phyloP scores from a whole-genome alignment of 1,284 basidiomycete species.

The Irpex sp. region DNA sequence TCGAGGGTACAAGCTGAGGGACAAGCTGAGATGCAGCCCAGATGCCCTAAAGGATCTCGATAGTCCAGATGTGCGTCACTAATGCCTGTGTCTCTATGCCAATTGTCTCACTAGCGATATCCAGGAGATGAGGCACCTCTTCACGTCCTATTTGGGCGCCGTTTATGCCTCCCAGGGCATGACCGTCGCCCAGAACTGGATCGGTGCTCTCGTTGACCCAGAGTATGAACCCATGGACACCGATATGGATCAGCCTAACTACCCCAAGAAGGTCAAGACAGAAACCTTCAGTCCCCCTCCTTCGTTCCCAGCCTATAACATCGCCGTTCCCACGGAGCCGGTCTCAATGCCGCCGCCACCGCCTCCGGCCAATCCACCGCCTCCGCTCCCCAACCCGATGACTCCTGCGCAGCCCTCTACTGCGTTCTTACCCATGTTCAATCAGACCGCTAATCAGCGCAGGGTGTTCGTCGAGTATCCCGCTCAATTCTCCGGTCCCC shows the following conservation, averaged over 20 bases:
- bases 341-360: conserved; percentile 17
- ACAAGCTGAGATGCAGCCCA: conserved; percentile 54
- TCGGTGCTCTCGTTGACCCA: conserved; percentile 46
- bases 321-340: conserved; percentile 6
- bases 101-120: not conserved
- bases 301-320: not conserved
- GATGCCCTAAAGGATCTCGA: conserved; percentile 36
- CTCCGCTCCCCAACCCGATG: conserved; percentile 44
- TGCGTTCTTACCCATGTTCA: conserved; percentile 67
- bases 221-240: conserved; percentile 24
- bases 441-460: conserved; percentile 65
- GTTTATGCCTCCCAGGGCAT: conserved; percentile 55
- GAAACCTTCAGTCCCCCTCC: conserved; percentile 16
- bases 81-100: conserved; percentile 10
- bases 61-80: conserved; percentile 37
- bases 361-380: conserved; percentile 28
- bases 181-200: conserved; percentile 53
- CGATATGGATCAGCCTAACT: conserved; percentile 20
- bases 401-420: conserved; percentile 54
- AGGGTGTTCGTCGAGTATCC: conserved; percentile 57
- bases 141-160: conserved; percentile 66
- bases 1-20: conserved; percentile 48
- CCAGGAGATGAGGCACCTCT: conserved; percentile 57
- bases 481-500: conserved; percentile 54
- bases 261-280: conserved; percentile 24